Conservation (phyloP, 768 basidiomycete genomes). For the Erythrobasidium yunnanense region DNA sequence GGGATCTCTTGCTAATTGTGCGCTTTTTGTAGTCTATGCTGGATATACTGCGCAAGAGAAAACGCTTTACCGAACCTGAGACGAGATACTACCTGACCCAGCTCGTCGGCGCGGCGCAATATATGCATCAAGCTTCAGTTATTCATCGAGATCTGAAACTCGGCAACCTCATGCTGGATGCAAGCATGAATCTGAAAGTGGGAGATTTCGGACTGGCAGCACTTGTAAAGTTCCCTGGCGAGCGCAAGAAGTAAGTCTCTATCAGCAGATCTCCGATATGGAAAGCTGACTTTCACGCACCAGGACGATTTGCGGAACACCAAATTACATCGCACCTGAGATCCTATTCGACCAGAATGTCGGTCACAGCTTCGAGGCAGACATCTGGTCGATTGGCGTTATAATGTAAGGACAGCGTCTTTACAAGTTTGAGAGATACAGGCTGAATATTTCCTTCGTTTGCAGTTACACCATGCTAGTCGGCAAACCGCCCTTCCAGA, state of each 20-base stretch:
- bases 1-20: constrained; percentile 44
- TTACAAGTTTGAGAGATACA: too few species aligned
- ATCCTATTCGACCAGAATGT: constrained; percentile 90
- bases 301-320: constrained; percentile 89
- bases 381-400: constrained; percentile 95
- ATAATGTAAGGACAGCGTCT: constrained; percentile 51
- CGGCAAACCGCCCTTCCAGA: constrained; percentile 96
- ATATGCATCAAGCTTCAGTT: constrained; percentile 93
- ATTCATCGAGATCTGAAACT: constrained; percentile 97
- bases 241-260: constrained; percentile 67
- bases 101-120: constrained; percentile 86
- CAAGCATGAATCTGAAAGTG: constrained; percentile 87
- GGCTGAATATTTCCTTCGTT: neutral
- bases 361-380: constrained; percentile 96
- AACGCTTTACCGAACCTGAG: constrained; percentile 70
- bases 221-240: constrained; percentile 87
- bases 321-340: constrained; percentile 97
- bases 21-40: constrained; percentile 48
- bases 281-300: neutral
- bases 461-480: constrained; percentile 71
- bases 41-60: constrained; percentile 43
- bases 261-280: neutral
- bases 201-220: constrained; percentile 97
- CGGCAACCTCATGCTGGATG: constrained; percentile 85
- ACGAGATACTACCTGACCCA: constrained; percentile 86